phyloP scores from a whole-genome alignment of 306 rosid species.

The Lablab purpureus region DNA sequence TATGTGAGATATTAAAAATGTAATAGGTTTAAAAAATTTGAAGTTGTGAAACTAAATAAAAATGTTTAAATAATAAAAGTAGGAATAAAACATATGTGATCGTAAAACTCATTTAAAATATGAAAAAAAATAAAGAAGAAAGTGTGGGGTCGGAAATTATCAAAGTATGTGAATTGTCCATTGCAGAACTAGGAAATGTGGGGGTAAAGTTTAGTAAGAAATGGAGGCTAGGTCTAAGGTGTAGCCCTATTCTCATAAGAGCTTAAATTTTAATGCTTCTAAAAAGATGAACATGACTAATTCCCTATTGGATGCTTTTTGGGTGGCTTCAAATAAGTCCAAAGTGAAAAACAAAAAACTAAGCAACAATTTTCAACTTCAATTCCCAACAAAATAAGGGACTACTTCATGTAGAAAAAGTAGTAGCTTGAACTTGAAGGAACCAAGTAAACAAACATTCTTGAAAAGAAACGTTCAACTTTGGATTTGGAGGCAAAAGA shows the following conservation, averaged over 20 bases:
- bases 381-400: background rate
- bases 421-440: background rate
- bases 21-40: too few relatives aligned
- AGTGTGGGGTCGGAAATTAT: background rate
- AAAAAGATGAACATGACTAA: background rate
- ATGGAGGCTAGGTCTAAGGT: background rate
- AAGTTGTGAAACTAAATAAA: too few relatives aligned
- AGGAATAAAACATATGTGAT: too few relatives aligned
- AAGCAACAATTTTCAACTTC: slow-evolving; percentile 12
- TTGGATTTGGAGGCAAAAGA: background rate
- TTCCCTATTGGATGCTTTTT: background rate
- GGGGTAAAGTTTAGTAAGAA: background rate
- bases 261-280: background rate
- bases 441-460: background rate
- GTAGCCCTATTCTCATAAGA: background rate
- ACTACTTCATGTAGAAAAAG: background rate
- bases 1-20: too few relatives aligned
- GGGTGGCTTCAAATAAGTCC: background rate
- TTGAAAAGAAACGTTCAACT: background rate
- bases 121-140: too few relatives aligned
- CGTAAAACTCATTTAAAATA: too few relatives aligned
- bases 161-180: background rate
- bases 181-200: background rate
- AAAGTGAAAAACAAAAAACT: background rate
- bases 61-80: too few relatives aligned